Evolutionary conservation across 768 basidiomycete genomes (phyloP), one percentile per base, ranked within the genome.

Genomic region (Thelephora ganbajun): DNA sequence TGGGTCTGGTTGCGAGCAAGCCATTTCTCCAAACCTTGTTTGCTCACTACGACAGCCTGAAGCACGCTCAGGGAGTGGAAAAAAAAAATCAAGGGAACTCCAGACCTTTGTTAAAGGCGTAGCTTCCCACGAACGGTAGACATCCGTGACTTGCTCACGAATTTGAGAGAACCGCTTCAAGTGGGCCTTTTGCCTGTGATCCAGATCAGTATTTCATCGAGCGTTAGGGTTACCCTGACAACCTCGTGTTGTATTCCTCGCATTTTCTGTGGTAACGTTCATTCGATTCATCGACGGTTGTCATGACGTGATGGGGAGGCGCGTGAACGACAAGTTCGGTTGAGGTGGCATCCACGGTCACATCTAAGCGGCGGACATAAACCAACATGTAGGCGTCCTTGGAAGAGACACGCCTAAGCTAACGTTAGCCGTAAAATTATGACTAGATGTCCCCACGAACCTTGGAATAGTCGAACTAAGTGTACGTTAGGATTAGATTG

Each of bases 311-410:
- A 26, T 63, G 53, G 0, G 85, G 83, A 26, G 81, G 82, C 33
- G 54, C 48, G 1, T 70, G 69, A 1, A 1, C n/a, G 2, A 35
- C 2, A 7, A 23, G 6, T 5, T 23, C 11, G 1, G 13, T 33
- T 16, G 35, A n/a, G 11, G 44, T 14, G 11, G 19, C 34, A 12
- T 35, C 11, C 14, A 33, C 44, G 4, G 45, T 49, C 18, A 33
- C 42, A 43, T 36, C 44, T 42, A 42, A 36, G 1, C 52, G 39
- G 11, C 77, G 75, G 34, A 76, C 73, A 62, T 97, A 98, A 47
- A 98, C 80, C 30, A 97, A 72, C 91, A 97, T 94, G 63, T 98
- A 96, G 5, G 89, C 90, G 55, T 96, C 90, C 63, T 76, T 84
- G 1, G 90, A 91, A 2, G 75, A 69, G 53, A 84, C 71, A 35